Evolutionary conservation across 2,329 filamentous ascomycete genomes (phyloP), one percentile per base, ranked within the genome.

Genomic region (Calonectria hongkongensis): DNA sequence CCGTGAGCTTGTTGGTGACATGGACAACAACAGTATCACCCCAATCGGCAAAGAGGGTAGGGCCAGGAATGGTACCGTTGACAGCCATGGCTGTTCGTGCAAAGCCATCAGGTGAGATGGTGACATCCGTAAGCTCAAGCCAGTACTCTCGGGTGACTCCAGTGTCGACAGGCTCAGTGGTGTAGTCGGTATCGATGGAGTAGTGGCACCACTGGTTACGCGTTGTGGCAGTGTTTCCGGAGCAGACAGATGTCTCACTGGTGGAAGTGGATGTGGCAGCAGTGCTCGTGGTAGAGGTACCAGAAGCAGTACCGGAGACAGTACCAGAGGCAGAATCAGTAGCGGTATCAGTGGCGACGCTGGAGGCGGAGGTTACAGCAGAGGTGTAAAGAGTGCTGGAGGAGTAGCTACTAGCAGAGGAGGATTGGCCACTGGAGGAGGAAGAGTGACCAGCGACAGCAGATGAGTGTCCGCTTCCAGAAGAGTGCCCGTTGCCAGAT

Each of bases 11-110:
- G 79, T 92, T 93, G 50, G 84, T 88, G 12, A 93, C 87, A 66
- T 88, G 88, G n/a, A 91, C 81, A n/a, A 82, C 79, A 5, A 92
- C 83, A 41, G 74, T 83, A 69, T 87, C 85, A 36, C 84, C 87
- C 87, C 88, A 90, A 74, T 89, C 85, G 5, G 88, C 89, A 54
- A 86, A 83, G 51, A 93, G 87, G 0, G 86, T 86, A 1, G 91
- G 92, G 0, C 91, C 92, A 0, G 91, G 92, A 70, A 91, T 88
- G 63, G 87, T 84, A 5, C 88, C 88, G 74, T 92, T 92, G 76
- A 92, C 79, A 13, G 90, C 84, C 78, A 86, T 83, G n/a, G 80
- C 82, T 2, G 79, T 72, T 4, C 85, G 82, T 6, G 81, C 77
- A 15, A 86, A 79, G 7, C 89, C 88, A 80, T 91, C 89, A 0